Evolutionary conservation across 208 protist genomes (phyloP).

Genomic region (Leishmania arabica): DNA sequence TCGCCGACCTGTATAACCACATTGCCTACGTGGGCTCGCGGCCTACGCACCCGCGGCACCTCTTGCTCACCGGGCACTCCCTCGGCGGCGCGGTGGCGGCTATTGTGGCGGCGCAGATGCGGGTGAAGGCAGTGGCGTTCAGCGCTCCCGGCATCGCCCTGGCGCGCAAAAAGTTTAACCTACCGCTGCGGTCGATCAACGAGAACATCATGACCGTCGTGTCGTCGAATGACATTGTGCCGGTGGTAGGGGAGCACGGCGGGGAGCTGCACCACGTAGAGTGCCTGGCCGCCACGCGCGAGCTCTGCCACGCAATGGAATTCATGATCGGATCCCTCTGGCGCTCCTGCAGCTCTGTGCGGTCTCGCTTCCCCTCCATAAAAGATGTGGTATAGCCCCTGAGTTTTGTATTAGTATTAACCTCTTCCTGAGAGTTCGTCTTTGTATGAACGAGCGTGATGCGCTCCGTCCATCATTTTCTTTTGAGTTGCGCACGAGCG

Average conservation of each 20-base stretch:
- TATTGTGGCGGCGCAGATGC: conserved; percentile 67
- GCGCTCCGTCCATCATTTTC: not conserved
- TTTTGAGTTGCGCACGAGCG: too few species aligned
- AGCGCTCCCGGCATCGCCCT: conserved; percentile 69
- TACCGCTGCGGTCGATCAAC: conserved; percentile 49
- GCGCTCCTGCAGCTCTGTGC: conserved; percentile 67
- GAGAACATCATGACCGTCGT: conserved; percentile 59
- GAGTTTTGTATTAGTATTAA: not conserved
- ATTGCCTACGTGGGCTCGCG: conserved; percentile 51
- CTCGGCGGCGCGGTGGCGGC: conserved; percentile 72
- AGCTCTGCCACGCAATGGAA: conserved; percentile 85
- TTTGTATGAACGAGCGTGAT: not conserved
- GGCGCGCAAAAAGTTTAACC: conserved; percentile 54
- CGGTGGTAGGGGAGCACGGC: conserved; percentile 56
- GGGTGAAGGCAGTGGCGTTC: conserved; percentile 73
- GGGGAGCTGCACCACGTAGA: conserved; percentile 80
- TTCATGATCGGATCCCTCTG: conserved; percentile 76
- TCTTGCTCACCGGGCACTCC: conserved; percentile 83
- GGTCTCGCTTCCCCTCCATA: conserved; percentile 53
- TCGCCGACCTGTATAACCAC: conserved; percentile 77
- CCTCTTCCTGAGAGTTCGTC: not conserved
- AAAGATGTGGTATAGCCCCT: conserved; percentile 46
- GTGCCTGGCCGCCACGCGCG: conserved; percentile 61
- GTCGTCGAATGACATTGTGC: conserved; percentile 77
- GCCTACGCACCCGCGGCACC: conserved; percentile 31